These are phyloP conservation scores for Colletotrichum higginsianum DNA, from an alignment of 2,329 filamentous ascomycete genomes.

Conservation along the genomic window DNA sequence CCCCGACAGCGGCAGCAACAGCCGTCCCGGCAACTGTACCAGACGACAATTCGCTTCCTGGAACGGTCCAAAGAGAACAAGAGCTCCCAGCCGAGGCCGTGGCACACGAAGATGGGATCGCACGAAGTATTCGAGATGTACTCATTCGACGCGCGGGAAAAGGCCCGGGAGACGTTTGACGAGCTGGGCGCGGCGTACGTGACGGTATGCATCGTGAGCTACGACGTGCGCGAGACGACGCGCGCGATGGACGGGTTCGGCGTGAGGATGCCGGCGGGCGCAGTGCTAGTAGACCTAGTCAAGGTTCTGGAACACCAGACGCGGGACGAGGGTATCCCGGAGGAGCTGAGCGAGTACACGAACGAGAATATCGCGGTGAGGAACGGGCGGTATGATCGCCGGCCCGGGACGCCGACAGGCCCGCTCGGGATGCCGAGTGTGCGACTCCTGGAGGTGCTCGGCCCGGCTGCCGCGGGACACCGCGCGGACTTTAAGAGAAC, in stretches of 20 bases:
- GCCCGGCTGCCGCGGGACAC: slow-evolving; percentile 18
- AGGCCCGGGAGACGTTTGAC: neutral
- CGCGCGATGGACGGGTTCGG: slow-evolving; percentile 1
- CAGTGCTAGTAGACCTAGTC: slow-evolving; percentile 7
- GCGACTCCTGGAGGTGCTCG: slow-evolving; percentile 6
- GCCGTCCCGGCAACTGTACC: neutral
- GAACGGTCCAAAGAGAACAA: neutral
- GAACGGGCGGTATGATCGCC: slow-evolving; percentile 10
- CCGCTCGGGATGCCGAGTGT: slow-evolving; percentile 5
- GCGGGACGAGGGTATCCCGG: neutral
- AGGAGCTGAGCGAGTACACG: slow-evolving; percentile 13
- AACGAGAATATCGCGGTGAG: slow-evolving; percentile 17
- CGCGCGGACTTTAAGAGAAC: slow-evolving; percentile 2
- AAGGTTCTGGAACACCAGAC: slow-evolving; percentile 27
- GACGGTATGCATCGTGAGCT: slow-evolving; percentile 14
- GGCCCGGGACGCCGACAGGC: neutral
- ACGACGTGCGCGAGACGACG: slow-evolving; percentile 18
- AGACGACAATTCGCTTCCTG: neutral
- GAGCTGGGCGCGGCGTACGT: neutral
- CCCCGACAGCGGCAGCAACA: neutral
- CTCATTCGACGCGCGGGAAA: neutral
- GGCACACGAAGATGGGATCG: neutral
- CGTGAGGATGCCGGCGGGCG: neutral
- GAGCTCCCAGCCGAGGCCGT: neutral
- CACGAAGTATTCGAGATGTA: neutral